Percentiles rank a stretch among this genome's conserved stretches.
These are phyloP conservation scores for Elsinoe australis DNA, from an alignment of 2,329 filamentous ascomycete species.

Conservation along the genomic window DNA sequence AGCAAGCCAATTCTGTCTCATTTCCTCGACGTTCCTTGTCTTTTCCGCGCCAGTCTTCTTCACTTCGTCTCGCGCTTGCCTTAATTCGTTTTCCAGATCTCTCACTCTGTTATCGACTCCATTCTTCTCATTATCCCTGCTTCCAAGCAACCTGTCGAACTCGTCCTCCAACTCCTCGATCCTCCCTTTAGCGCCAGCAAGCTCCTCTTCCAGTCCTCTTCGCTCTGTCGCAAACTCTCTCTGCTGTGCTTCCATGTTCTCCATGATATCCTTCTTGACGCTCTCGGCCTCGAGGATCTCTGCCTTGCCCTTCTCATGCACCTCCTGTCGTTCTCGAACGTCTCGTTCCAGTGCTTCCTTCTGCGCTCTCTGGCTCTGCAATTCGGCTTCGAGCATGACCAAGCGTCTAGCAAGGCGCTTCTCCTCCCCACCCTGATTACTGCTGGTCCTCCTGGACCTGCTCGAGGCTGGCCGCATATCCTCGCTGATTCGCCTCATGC, in stretches of 20 bases:
- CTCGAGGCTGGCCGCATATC: constrained; percentile 50
- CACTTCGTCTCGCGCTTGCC: constrained; percentile 62
- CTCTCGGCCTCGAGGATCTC: constrained; percentile 80
- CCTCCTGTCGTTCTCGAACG: constrained; percentile 44
- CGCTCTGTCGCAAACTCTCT: constrained; percentile 81
- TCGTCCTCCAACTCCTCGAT: constrained; percentile 89
- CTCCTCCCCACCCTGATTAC: constrained; percentile 55
- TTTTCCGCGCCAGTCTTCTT: constrained; percentile 47
- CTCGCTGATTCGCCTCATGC: constrained; percentile 29
- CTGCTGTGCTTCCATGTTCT: constrained; percentile 89
- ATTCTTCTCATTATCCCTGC: constrained; percentile 71
- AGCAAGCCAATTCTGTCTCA: constrained; percentile 28
- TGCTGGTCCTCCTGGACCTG: constrained; percentile 53
- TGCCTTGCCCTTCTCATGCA: constrained; percentile 55
- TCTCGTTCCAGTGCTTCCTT: constrained; percentile 63
- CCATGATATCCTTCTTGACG: constrained; percentile 86
- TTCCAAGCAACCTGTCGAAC: constrained; percentile 74
- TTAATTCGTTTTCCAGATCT: constrained; percentile 62
- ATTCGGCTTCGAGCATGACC: constrained; percentile 65
- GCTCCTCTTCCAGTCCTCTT: constrained; percentile 72
- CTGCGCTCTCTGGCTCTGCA: constrained; percentile 64
- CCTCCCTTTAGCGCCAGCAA: constrained; percentile 64
- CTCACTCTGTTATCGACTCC: constrained; percentile 61
- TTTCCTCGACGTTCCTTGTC: constrained; percentile 39
- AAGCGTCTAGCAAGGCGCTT: constrained; percentile 55